Base-by-base conservation (phyloP, 495 filamentous ascomycete species). In the Neurospora sp. region DNA sequence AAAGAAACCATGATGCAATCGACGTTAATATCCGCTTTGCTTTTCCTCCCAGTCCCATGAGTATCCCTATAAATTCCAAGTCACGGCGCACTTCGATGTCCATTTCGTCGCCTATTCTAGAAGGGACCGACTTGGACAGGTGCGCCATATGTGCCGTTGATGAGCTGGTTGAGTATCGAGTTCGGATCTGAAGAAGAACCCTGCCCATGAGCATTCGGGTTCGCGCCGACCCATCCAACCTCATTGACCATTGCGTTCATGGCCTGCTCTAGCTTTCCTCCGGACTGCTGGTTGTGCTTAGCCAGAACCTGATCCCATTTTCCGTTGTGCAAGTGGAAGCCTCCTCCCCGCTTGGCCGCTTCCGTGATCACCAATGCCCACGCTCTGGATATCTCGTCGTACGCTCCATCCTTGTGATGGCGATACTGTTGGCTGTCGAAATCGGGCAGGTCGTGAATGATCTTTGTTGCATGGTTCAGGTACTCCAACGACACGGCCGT, bases 331-430 rank as follows among this genome's bases (percentile, higher is more conserved):
- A 99, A 79, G 75, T 92, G 88, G 77, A 98, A 96, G 23, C 96
- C 96, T 46, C 93, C 96, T 7, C 94, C 95, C 71, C 91, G 86
- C 83, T 98, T 98, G 27, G 93, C 90, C 11, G 95, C 94, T 80
- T 98, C 96, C 41, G 90, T 91, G 72, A 99, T 93, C 54, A 97
- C 95, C 79, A 97, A 79, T 39, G 94, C 90, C 96, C 96, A 99
- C 11, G 96, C 96, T 77, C 91, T 92, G 66, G 93, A 91, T 60
- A 99, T 93, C 80, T 98, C 96, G 77, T 99, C 95, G 80, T 98
- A 98, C 16, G 95, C 94, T 75, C 93, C 93, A 75, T 96, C 90
- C 81, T 97, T 97, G 85, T 96, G 92, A 75, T 96, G 87, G 73
- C 94, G 95, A 81, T 98, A 91, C 75, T 92, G 88, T 49, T 91